Evolutionary conservation across 129 eudicot genomes (phyloP).

Genomic region (Gnaphalium uliginosum): DNA sequence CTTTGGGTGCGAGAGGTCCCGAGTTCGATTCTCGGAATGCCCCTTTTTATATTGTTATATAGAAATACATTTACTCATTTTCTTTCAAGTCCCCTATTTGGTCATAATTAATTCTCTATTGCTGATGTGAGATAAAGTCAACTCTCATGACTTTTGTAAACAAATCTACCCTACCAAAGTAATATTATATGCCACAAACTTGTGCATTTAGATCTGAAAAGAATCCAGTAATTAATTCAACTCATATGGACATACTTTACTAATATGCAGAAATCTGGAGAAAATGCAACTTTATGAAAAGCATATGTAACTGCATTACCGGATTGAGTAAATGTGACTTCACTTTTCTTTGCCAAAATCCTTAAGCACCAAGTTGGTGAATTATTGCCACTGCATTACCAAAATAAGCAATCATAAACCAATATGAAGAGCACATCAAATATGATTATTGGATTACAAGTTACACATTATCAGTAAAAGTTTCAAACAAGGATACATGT

Average conservation of each 20-base stretch:
- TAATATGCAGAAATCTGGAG: constrained; percentile 1
- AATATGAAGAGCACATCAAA: neutral
- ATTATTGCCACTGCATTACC: constrained; percentile 12
- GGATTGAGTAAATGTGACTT: neutral
- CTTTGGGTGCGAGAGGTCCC: constrained; percentile 99
- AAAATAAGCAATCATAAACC: constrained; percentile 43
- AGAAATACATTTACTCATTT: neutral
- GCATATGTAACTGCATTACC: constrained; percentile 13
- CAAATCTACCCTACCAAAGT: neutral
- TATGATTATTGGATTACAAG: neutral
- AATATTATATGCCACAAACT: constrained; percentile 10
- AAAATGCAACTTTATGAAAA: constrained; percentile 8
- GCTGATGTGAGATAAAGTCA: constrained; percentile 11
- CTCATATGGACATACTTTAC: neutral
- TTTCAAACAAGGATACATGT: neutral
- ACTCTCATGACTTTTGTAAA: constrained; percentile 7
- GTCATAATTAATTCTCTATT: neutral
- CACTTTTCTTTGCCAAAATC: neutral
- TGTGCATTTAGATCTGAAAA: constrained; percentile 11
- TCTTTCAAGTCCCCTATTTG: neutral
- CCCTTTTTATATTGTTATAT: constrained; percentile 33
- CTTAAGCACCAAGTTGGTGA: constrained; percentile 19
- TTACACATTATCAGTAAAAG: neutral
- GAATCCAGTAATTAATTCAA: neutral
- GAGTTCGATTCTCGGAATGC: constrained; percentile 99